phyloP scores from a whole-genome alignment of 2,329 filamentous ascomycete genomes.

The Hypoxylon sp. region DNA sequence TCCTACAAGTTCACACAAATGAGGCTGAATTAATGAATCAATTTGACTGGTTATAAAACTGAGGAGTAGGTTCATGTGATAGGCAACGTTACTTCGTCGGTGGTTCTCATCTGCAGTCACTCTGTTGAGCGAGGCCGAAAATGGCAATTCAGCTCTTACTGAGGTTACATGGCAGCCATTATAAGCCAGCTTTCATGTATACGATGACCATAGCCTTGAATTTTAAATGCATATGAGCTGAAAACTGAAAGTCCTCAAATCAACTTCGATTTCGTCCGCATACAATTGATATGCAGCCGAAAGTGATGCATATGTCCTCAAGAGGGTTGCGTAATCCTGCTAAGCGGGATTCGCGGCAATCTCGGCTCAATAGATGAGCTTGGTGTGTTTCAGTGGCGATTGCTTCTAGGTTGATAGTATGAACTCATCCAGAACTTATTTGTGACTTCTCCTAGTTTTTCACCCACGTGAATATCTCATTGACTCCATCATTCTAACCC shows the following conservation, averaged over 20 bases:
- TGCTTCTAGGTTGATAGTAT: background rate
- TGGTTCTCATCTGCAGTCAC: background rate
- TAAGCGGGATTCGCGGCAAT: background rate
- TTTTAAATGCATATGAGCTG: background rate
- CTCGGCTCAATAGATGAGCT: background rate
- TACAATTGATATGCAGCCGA: background rate
- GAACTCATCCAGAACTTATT: background rate
- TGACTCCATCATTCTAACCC: background rate
- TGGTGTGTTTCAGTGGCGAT: background rate
- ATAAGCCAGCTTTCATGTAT: background rate
- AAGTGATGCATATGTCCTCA: background rate
- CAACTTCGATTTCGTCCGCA: background rate
- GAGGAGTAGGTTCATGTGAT: background rate
- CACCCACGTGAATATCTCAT: background rate
- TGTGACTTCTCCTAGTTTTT: background rate
- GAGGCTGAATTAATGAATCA: background rate
- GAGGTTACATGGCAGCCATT: background rate
- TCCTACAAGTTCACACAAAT: background rate
- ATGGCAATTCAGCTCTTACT: background rate
- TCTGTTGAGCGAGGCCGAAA: background rate
- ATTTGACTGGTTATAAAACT: background rate
- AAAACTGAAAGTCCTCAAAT: background rate
- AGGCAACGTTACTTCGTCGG: background rate
- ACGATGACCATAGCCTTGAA: background rate
- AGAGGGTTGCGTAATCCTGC: background rate